Conservation (phyloP, 495 filamentous ascomycete species). For the Aspergillus homomorphus region DNA sequence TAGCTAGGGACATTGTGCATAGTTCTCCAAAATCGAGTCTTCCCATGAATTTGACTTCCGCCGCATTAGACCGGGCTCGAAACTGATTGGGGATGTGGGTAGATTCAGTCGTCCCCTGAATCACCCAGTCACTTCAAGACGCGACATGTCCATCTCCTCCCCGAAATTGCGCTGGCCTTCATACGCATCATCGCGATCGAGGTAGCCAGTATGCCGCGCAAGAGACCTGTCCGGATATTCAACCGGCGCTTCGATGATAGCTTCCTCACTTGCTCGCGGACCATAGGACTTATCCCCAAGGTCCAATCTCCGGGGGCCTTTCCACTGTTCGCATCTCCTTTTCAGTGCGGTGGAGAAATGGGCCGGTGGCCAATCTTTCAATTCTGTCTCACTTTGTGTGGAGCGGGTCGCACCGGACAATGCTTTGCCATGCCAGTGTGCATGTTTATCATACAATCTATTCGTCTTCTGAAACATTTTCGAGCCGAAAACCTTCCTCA, state of each 20-base stretch:
- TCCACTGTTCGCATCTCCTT: not conserved
- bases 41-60: too few relatives aligned
- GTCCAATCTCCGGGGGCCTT: not conserved
- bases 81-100: not conserved
- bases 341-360: constrained; percentile 18
- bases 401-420: constrained; percentile 11
- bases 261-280: constrained; percentile 3
- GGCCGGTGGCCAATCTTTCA: constrained; percentile 20
- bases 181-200: not conserved
- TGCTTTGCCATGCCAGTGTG: constrained; percentile 18
- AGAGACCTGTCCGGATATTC: not conserved
- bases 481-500: constrained; percentile 50
- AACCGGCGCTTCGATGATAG: not conserved
- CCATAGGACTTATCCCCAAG: not conserved
- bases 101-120: not conserved
- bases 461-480: constrained; percentile 33
- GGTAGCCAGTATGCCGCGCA: not conserved
- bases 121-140: not conserved
- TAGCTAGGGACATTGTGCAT: too few relatives aligned
- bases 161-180: not conserved
- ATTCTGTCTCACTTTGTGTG: constrained; percentile 5
- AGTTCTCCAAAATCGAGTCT: too few relatives aligned
- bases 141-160: not conserved
- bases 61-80: too few relatives aligned
- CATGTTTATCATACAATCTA: constrained; percentile 23